A percentile compares a stretch with the other conserved stretches of the same genome.
phyloP scores from a whole-genome alignment of 768 basidiomycete species.

The Boletus vermiculosoides region DNA sequence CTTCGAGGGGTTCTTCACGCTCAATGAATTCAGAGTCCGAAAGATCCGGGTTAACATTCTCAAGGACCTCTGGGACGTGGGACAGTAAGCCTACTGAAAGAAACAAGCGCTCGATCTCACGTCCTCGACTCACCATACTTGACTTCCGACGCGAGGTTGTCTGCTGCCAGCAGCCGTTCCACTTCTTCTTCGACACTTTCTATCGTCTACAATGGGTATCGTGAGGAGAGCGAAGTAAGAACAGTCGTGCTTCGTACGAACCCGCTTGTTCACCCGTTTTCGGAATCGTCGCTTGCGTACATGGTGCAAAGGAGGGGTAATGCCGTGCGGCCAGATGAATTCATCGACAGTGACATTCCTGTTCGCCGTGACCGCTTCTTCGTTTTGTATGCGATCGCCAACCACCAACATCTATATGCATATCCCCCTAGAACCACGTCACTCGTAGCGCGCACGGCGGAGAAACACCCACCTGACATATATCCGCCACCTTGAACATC shows the following conservation, averaged over 20 bases:
- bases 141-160: conserved; percentile 70
- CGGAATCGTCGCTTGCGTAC: conserved; percentile 91
- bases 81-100: background rate
- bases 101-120: background rate
- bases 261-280: conserved; percentile 81
- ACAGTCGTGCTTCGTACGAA: conserved; percentile 33
- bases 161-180: conserved; percentile 79
- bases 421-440: conserved; percentile 1
- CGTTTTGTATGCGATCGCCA: conserved; percentile 68
- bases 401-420: conserved; percentile 85
- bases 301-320: conserved; percentile 90
- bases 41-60: conserved; percentile 87
- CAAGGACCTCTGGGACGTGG: conserved; percentile 64
- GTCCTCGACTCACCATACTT: conserved; percentile 58
- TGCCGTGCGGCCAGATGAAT: conserved; percentile 95
- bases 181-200: conserved; percentile 95
- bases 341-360: conserved; percentile 88
- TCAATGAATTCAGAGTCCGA: conserved; percentile 88
- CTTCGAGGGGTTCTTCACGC: conserved; percentile 56
- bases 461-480: conserved; percentile 73
- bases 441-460: conserved; percentile 8
- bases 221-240: conserved; percentile 4
- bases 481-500: conserved; percentile 98
- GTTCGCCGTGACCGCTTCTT: conserved; percentile 59
- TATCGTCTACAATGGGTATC: conserved; percentile 59